Evolutionary conservation across 2,329 filamentous ascomycete species (phyloP), one percentile per base, ranked within the genome.

Genomic region (Neodidymelliopsis sp.): DNA sequence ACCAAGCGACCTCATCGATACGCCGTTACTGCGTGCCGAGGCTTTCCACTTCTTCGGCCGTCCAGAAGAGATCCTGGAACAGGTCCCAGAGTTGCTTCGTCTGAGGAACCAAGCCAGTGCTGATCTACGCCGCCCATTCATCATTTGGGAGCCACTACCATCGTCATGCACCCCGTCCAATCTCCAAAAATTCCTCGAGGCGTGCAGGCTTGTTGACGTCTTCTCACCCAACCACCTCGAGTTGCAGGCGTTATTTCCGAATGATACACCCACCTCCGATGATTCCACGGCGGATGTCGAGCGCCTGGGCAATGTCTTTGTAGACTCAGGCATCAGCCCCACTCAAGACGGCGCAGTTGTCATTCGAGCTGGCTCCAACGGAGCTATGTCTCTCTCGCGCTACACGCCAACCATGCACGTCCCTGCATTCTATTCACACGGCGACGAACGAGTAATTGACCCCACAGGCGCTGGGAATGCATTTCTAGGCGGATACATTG

Each of bases 151-250:
- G 29, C 59, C 60, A 4, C 27, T 63, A 6, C 62, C 62, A n/a
- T 41, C 46, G 11, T 29, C 56, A 4, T 63, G 60, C 16, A 44
- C 28, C 11, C 23, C 25, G 8, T n/a, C 27, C 4, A 57, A 56
- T 27, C 39, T 33, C 3, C 25, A 41, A 6, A n/a, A 34, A 1
- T 56, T 59, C 24, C 16, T 52, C 1, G 18, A 51, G 23, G 59
- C 62, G 4, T 57, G 53, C 33, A 50, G 49, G 16, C 25, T 57
- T 4, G 60, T 63, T 18, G 53, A 62, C 30, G 48, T 66, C 6
- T 62, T 64, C 46, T 66, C 59, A 23, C 60, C 60, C 3, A 66
- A 66, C 43, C 60, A 64, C 37, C 24, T 64, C 18, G 60, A 66
- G 44, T 23, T 62, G 4, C 19, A 36, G 2, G 46, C 43, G 2